Conservation (phyloP, 768 basidiomycete species). For the Pilatotrama ljubarskyi region DNA sequence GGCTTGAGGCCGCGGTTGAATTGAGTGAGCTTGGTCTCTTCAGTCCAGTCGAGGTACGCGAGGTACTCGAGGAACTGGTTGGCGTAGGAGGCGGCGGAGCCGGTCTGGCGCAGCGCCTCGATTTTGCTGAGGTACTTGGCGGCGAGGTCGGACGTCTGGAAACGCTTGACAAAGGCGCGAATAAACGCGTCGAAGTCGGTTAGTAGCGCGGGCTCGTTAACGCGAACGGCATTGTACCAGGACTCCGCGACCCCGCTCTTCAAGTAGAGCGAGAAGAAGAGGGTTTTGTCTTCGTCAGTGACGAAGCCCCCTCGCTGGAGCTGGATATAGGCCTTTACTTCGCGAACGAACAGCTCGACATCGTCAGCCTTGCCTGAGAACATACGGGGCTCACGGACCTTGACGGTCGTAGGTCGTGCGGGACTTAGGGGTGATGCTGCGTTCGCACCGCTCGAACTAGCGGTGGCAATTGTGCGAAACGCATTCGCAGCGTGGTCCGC, state of each 20-base stretch:
- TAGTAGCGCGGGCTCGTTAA: conserved; percentile 23
- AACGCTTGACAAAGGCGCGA: conserved; percentile 30
- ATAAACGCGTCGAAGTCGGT: conserved; percentile 30
- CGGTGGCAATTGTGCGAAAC: background rate
- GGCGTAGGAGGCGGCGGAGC: conserved; percentile 30
- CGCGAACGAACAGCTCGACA: conserved; percentile 23
- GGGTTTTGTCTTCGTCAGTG: conserved; percentile 30
- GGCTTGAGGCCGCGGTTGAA: conserved; percentile 36
- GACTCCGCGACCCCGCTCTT: conserved; percentile 31
- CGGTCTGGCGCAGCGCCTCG: conserved; percentile 33
- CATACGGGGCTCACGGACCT: conserved; percentile 16
- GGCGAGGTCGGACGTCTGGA: conserved; percentile 31
- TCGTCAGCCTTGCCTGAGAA: conserved; percentile 27
- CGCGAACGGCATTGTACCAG: conserved; percentile 34
- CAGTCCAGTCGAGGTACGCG: conserved; percentile 31
- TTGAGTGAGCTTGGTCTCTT: conserved; percentile 35
- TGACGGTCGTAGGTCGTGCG: background rate
- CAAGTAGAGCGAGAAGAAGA: conserved; percentile 34
- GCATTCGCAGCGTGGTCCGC: background rate
- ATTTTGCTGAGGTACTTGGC: conserved; percentile 31
- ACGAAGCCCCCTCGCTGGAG: conserved; percentile 3
- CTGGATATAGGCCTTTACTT: conserved; percentile 20
- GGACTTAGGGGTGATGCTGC: background rate
- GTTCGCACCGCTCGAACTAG: background rate
- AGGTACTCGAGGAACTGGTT: conserved; percentile 31